phyloP scores from a whole-genome alignment of 176 grass and related monocot species.

The Triticum dicoccoides region DNA sequence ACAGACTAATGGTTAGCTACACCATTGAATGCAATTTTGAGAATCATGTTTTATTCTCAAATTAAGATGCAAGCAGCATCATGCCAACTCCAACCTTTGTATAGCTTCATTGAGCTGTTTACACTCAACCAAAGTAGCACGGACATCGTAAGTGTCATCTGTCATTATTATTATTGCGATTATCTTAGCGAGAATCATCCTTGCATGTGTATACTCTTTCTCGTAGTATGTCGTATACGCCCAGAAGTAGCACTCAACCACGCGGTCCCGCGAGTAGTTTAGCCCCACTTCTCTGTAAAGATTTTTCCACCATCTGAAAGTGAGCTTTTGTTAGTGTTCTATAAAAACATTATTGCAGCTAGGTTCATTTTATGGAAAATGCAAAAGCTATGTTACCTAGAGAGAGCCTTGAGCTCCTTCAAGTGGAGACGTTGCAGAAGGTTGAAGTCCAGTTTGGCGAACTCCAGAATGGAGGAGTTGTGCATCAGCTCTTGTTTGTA shows the following conservation, averaged over 20 bases:
- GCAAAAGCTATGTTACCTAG: slow-evolving; percentile 13
- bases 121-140: slow-evolving; percentile 39
- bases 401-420: slow-evolving; percentile 39
- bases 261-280: slow-evolving; percentile 38
- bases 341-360: not conserved
- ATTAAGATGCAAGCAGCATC: not conserved
- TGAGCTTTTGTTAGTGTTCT: not conserved
- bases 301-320: slow-evolving; percentile 46
- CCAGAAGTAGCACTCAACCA: slow-evolving; percentile 45
- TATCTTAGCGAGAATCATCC: slow-evolving; percentile 48
- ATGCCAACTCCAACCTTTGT: slow-evolving; percentile 32
- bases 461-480: slow-evolving; percentile 14
- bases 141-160: slow-evolving; percentile 45
- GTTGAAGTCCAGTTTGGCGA: slow-evolving; percentile 31
- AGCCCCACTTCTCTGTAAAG: slow-evolving; percentile 25
- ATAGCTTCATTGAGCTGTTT: slow-evolving; percentile 35
- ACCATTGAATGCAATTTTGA: not conserved
- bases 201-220: slow-evolving; percentile 25
- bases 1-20: not conserved
- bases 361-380: not conserved
- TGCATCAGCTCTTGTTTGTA: not conserved
- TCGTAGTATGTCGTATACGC: slow-evolving; percentile 32
- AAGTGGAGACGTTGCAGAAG: slow-evolving; percentile 30
- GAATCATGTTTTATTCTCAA: not conserved
- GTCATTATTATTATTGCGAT: slow-evolving; percentile 32